Evolutionary conservation across 2,329 filamentous ascomycete species (phyloP).

Genomic region (Verticillium dahliae): DNA sequence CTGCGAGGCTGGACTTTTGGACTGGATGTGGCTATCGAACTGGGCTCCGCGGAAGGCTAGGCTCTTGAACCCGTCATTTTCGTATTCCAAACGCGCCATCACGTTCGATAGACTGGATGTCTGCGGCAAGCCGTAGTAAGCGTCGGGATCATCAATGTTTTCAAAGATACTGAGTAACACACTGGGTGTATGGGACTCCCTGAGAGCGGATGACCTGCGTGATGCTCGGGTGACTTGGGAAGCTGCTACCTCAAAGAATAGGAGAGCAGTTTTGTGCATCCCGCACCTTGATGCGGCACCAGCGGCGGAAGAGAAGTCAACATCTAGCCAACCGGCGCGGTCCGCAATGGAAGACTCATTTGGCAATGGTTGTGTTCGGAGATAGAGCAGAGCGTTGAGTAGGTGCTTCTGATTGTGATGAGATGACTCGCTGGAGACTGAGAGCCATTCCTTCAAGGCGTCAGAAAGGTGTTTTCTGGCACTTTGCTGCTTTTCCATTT

Average conservation of each 20-base stretch:
- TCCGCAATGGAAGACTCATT: constrained; percentile 74
- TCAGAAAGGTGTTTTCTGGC: constrained; percentile 59
- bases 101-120: constrained; percentile 70
- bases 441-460: constrained; percentile 59
- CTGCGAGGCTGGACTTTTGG: constrained; percentile 45
- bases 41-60: constrained; percentile 86
- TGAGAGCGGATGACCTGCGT: constrained; percentile 57
- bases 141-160: constrained; percentile 90
- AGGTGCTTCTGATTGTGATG: constrained; percentile 58
- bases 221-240: constrained; percentile 51
- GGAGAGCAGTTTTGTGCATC: constrained; percentile 79
- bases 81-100: constrained; percentile 78
- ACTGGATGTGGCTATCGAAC: constrained; percentile 76
- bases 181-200: constrained; percentile 52
- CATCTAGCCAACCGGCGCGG: constrained; percentile 75
- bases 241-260: constrained; percentile 71
- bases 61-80: constrained; percentile 79
- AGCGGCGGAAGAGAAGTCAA: constrained; percentile 67
- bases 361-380: constrained; percentile 73
- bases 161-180: constrained; percentile 79
- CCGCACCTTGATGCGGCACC: constrained; percentile 68
- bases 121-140: constrained; percentile 87
- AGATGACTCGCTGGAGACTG: constrained; percentile 25
- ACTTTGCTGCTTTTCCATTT: constrained; percentile 54
- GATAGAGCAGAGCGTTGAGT: constrained; percentile 75